Conservation (phyloP, 495 filamentous ascomycete species). For the Penicillium coffeae region DNA sequence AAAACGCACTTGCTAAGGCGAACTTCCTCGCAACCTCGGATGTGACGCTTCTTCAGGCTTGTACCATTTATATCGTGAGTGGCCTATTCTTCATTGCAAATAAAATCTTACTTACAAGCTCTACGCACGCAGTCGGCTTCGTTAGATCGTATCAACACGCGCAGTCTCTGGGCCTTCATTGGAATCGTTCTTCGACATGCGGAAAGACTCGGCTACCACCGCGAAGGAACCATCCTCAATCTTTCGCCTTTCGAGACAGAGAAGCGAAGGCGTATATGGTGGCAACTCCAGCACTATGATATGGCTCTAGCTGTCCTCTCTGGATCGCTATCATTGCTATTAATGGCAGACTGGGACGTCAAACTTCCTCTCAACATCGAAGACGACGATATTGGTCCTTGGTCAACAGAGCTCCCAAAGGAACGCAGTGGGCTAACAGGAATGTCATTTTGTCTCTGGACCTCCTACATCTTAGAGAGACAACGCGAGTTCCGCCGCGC, state of each 20-base stretch:
- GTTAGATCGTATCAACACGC: too few species aligned
- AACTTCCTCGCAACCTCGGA: too few species aligned
- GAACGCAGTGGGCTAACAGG: slow-evolving; percentile 13
- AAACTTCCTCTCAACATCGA: slow-evolving; percentile 38
- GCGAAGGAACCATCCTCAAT: slow-evolving; percentile 58
- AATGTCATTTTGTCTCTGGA: slow-evolving; percentile 25
- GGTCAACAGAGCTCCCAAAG: slow-evolving; percentile 19
- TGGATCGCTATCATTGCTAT: slow-evolving; percentile 56
- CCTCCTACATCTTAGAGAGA: too few species aligned
- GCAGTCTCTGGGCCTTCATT: slow-evolving; percentile 54
- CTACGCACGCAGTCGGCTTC: too few species aligned
- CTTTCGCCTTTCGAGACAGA: slow-evolving; percentile 66
- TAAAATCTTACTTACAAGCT: too few species aligned
- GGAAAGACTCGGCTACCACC: slow-evolving; percentile 48
- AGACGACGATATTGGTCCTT: slow-evolving; percentile 31
- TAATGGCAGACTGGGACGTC: slow-evolving; percentile 27
- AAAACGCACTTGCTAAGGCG: too few species aligned
- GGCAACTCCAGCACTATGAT: slow-evolving; percentile 65
- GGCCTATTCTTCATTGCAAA: too few species aligned
- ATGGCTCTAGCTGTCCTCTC: slow-evolving; percentile 60
- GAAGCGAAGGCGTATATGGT: slow-evolving; percentile 66
- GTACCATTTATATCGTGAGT: too few species aligned
- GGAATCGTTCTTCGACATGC: slow-evolving; percentile 67
- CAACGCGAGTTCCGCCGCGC: too few species aligned
- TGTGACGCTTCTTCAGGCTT: too few species aligned